Evolutionary conservation across 495 filamentous ascomycete species (phyloP).

Genomic region (Staphylotrichum longicolle): DNA sequence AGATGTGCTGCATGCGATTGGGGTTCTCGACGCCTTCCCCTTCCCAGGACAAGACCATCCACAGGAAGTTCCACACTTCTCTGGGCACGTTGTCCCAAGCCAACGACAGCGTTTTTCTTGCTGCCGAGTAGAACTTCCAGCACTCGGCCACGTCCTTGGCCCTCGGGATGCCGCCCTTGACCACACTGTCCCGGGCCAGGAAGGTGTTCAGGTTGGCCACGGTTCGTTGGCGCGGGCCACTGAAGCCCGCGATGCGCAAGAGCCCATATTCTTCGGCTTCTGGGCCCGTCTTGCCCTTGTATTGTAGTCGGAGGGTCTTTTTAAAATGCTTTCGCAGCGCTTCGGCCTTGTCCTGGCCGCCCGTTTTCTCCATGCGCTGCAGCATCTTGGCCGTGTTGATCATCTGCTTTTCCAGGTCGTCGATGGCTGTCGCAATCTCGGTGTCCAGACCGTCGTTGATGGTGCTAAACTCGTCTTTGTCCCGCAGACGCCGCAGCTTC

Average conservation of each 20-base stretch:
- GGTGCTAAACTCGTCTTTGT: slow-evolving; percentile 42
- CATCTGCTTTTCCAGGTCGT: slow-evolving; percentile 56
- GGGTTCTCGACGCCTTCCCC: slow-evolving; percentile 40
- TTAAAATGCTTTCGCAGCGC: slow-evolving; percentile 32
- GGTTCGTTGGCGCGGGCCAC: slow-evolving; percentile 25
- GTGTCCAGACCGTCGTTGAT: slow-evolving; percentile 45
- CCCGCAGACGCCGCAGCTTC: slow-evolving; percentile 30
- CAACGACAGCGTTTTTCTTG: slow-evolving; percentile 43
- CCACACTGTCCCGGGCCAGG: slow-evolving; percentile 32
- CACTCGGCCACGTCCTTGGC: slow-evolving; percentile 34
- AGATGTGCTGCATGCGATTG: slow-evolving; percentile 58
- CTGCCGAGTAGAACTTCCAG: slow-evolving; percentile 46
- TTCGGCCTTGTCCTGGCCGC: slow-evolving; percentile 39
- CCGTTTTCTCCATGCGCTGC: slow-evolving; percentile 37
- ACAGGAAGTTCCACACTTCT: slow-evolving; percentile 55
- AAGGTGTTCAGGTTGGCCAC: slow-evolving; percentile 30
- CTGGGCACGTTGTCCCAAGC: slow-evolving; percentile 48
- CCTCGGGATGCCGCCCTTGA: slow-evolving; percentile 32
- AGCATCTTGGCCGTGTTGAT: slow-evolving; percentile 39
- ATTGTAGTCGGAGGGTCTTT: slow-evolving; percentile 38
- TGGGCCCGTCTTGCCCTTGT: slow-evolving; percentile 36
- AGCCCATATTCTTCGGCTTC: slow-evolving; percentile 26
- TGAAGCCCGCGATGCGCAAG: slow-evolving; percentile 30
- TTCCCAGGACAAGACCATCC: slow-evolving; percentile 45
- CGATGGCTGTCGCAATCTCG: slow-evolving; percentile 41